phyloP scores from a whole-genome alignment of 1,284 basidiomycete species.

The Cryptococcus floricola region DNA sequence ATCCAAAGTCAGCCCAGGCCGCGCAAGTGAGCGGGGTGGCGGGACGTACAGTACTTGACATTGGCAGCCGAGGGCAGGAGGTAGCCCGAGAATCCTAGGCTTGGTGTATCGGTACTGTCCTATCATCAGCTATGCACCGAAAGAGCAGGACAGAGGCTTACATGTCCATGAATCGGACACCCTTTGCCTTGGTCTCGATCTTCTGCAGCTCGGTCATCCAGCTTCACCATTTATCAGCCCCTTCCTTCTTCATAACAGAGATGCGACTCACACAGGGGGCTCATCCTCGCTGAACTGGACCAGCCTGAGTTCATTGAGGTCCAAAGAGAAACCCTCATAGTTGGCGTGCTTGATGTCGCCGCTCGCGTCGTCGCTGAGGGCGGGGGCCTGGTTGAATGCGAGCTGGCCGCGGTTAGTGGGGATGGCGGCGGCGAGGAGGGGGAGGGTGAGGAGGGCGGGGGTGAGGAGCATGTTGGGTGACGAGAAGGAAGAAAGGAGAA shows the following conservation, averaged over 20 bases:
- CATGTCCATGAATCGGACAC: slow-evolving; percentile 75
- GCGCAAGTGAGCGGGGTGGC: background rate
- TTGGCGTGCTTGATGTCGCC: background rate
- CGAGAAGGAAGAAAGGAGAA: background rate
- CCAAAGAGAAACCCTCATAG: slow-evolving; percentile 48
- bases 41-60: slow-evolving; percentile 39
- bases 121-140: slow-evolving; percentile 6
- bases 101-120: slow-evolving; percentile 68
- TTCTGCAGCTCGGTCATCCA: slow-evolving; percentile 82
- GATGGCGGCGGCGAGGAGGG: slow-evolving; percentile 34
- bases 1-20: background rate
- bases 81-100: slow-evolving; percentile 46
- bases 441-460: slow-evolving; percentile 28
- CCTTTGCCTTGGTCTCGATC: slow-evolving; percentile 68
- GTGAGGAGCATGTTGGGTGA: slow-evolving; percentile 34
- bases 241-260: no score
- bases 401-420: slow-evolving; percentile 25
- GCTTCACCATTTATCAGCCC: slow-evolving; percentile 32
- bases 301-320: slow-evolving; percentile 66
- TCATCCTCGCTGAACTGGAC: slow-evolving; percentile 66
- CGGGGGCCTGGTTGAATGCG: slow-evolving; percentile 8
- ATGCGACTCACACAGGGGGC: slow-evolving; percentile 56
- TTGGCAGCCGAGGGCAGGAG: slow-evolving; percentile 33
- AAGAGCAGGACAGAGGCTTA: slow-evolving; percentile 34
- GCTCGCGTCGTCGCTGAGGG: background rate